Evolutionary conservation across 179 eudicot species (phyloP).

Genomic region (Actinidia arguta): DNA sequence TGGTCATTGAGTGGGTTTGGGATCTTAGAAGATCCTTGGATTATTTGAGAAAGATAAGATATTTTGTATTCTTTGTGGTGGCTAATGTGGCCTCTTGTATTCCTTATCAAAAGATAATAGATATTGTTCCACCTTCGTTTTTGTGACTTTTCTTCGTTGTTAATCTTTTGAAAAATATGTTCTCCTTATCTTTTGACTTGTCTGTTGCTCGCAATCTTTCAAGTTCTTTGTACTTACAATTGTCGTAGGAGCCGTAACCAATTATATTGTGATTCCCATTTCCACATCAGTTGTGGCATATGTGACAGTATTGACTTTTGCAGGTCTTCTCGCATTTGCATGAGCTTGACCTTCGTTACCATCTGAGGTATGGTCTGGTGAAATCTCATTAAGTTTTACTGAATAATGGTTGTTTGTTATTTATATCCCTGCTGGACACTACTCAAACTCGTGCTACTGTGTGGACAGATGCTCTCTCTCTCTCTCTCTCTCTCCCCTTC

Average conservation of each 20-base stretch:
- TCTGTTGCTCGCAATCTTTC: neutral
- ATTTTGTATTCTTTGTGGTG: neutral
- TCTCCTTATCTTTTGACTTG: neutral
- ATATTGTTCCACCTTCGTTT: neutral
- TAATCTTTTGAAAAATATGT: neutral
- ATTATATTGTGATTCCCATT: neutral
- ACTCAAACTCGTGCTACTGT: neutral
- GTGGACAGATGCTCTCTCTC: neutral
- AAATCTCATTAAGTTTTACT: neutral
- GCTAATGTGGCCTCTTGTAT: neutral
- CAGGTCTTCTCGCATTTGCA: conserved; percentile 97
- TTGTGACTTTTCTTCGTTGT: neutral
- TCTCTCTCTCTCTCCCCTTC: neutral
- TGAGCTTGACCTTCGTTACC: conserved; percentile 92
- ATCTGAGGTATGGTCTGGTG: conserved; percentile 69
- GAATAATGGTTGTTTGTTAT: neutral
- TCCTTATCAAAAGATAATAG: neutral
- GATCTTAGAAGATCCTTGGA: conserved; percentile 7
- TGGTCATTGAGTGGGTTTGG: neutral
- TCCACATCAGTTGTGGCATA: conserved; percentile 10
- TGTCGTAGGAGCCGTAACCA: neutral
- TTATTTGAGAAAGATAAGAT: neutral
- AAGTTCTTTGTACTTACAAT: neutral
- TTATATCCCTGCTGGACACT: neutral
- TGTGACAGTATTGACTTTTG: conserved; percentile 27